Base-by-base conservation (phyloP, 2,329 filamentous ascomycete genomes). In the Fusarium neocosmosporiellum region DNA sequence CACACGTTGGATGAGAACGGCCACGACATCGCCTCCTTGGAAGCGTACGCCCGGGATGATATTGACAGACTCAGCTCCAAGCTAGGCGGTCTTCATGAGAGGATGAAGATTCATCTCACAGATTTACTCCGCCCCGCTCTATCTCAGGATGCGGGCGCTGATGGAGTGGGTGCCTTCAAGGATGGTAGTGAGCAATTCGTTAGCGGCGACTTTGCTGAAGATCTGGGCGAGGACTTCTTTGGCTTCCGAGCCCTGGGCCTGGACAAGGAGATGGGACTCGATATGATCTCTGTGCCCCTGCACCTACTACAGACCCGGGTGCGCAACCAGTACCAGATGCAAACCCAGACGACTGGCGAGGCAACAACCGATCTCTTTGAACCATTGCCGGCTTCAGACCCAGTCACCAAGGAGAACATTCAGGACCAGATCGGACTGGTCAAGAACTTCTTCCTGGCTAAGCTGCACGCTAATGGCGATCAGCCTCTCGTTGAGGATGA, bases 201-300 rank as follows among this genome's bases (percentile, higher is more conserved):
- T 55, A 94, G 94, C 53, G 96, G 96, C 70, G 96, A 99, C 82
- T 99, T 99, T 81, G 96, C 96, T 1, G 96, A 98, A 80, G 96
- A 99, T 76, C 93, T 99, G 14, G 96, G 95, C 69, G 96, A 99
- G 85, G 96, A 99, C 84, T 99, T 98, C 88, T 99, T 99, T 79
- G 96, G 96, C 31, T 98, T 99, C 89, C 95, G 95, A 80, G 95
- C 97, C 68, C 89, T 99, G 53, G 96, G 96, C 48, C 88, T 99
- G 66, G 95, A 98, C 78, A 92, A 91, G 76, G 96, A 99, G 80
- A 93, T 98, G 80, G 95, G 95, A 20, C 88, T 96, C 70, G 92
- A 96, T 34, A 93, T 93, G 74, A 89, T 98, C 69, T 95, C 94
- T 61, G 96, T 99, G 37, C 96, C 97, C 27, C 88, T 99, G 66